A percentile compares a stretch with the other conserved stretches of the same genome.
Evolutionary conservation across 208 protist genomes (phyloP).

Genomic region (Wallacemonas sp.): DNA sequence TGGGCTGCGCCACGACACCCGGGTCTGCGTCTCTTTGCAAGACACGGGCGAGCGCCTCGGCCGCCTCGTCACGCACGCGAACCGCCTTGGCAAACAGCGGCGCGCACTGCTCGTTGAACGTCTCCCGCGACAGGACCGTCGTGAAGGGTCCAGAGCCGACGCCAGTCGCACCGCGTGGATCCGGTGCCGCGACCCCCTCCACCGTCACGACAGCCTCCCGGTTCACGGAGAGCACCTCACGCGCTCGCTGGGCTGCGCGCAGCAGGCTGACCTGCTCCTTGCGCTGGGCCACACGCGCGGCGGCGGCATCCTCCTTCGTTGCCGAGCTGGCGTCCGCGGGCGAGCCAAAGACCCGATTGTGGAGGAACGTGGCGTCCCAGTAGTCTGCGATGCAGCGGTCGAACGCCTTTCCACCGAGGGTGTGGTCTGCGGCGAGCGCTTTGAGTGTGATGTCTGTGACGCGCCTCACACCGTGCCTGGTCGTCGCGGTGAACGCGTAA

Average conservation of each 20-base stretch:
- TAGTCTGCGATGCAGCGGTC: slow-evolving; percentile 86
- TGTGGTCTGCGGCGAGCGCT: slow-evolving; percentile 45
- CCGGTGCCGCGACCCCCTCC: slow-evolving; percentile 46
- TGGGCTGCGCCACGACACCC: too few relatives aligned
- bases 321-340: too few relatives aligned
- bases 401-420: slow-evolving; percentile 85
- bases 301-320: too few relatives aligned
- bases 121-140: slow-evolving; percentile 37
- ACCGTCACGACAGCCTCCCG: slow-evolving; percentile 75
- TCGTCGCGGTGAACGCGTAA: slow-evolving; percentile 39
- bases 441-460: slow-evolving; percentile 39
- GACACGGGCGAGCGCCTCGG: slow-evolving; percentile 7
- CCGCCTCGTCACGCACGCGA: slow-evolving; percentile 16
- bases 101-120: slow-evolving; percentile 72
- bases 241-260: slow-evolving; percentile 75
- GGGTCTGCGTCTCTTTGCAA: too few relatives aligned
- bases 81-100: slow-evolving; percentile 56
- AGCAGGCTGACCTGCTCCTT: slow-evolving; percentile 71
- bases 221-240: slow-evolving; percentile 91
- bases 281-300: slow-evolving; percentile 18
- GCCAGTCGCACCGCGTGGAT: slow-evolving; percentile 2
- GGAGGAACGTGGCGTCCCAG: slow-evolving; percentile 65
- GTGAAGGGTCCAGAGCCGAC: slow-evolving; percentile 35
- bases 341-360: slow-evolving; percentile 22
- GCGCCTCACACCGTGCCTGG: background rate